phyloP scores from a whole-genome alignment of 1,284 basidiomycete genomes.

The Volvariella surrecta region DNA sequence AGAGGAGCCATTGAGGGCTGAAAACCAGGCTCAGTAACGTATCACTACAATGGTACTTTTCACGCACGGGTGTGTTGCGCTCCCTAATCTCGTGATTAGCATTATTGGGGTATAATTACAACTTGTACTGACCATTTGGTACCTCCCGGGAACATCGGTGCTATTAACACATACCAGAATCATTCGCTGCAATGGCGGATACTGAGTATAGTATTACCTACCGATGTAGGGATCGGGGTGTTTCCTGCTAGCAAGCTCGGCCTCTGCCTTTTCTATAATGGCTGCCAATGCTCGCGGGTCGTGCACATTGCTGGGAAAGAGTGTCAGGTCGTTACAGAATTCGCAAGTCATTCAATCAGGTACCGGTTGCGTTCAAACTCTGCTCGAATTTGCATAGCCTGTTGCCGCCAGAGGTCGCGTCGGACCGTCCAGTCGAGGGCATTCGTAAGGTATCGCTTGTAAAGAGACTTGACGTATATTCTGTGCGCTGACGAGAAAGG shows the following conservation, averaged over 20 bases:
- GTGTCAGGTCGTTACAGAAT: background rate
- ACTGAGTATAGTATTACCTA: conserved; percentile 27
- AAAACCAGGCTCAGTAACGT: conserved; percentile 7
- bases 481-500: conserved; percentile 75
- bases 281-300: conserved; percentile 80
- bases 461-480: conserved; percentile 87
- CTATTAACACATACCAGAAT: conserved; percentile 31
- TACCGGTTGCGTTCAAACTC: conserved; percentile 91
- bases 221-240: conserved; percentile 93
- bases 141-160: conserved; percentile 71
- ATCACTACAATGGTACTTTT: conserved; percentile 4
- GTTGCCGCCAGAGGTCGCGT: conserved; percentile 78
- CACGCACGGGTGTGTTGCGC: conserved; percentile 61
- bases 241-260: conserved; percentile 50
- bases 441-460: conserved; percentile 81
- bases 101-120: conserved; percentile 3
- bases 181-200: conserved; percentile 3
- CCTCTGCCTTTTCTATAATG: conserved; percentile 82
- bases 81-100: conserved; percentile 41
- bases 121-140: conserved; percentile 72
- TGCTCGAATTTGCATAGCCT: conserved; percentile 81
- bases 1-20: conserved; percentile 46
- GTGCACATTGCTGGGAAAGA: conserved; percentile 57
- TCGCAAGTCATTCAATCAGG: conserved; percentile 17
- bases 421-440: conserved; percentile 85